phyloP scores from a whole-genome alignment of 106 monocot species.

The Dioscorea zingiberensis region DNA sequence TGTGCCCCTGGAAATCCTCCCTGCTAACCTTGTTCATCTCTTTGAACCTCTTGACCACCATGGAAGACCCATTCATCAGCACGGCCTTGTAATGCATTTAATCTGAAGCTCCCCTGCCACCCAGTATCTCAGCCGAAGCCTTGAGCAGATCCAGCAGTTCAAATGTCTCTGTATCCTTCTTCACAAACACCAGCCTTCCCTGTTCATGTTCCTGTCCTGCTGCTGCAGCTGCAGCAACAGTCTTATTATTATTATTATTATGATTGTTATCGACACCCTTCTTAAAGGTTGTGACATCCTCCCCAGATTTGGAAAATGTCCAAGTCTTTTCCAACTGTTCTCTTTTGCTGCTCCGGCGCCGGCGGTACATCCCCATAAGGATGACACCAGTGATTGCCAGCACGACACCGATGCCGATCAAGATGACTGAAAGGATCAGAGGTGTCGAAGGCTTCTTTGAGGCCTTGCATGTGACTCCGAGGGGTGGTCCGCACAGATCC shows the following conservation, averaged over 20 bases:
- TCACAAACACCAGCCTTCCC: slow-evolving; percentile 49
- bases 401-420: slow-evolving; percentile 1
- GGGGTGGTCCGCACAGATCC: slow-evolving; percentile 28
- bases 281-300: too few species aligned
- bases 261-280: background rate
- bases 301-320: too few species aligned
- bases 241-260: too few species aligned
- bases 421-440: background rate
- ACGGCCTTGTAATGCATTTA: slow-evolving; percentile 28
- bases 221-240: too few species aligned
- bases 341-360: background rate
- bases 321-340: background rate
- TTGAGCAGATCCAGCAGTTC: slow-evolving; percentile 70
- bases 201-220: slow-evolving; percentile 14
- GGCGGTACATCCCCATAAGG: slow-evolving; percentile 1
- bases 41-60: slow-evolving; percentile 80
- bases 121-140: slow-evolving; percentile 74
- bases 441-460: slow-evolving; percentile 1
- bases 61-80: slow-evolving; percentile 25
- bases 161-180: slow-evolving; percentile 34
- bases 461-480: slow-evolving; percentile 5
- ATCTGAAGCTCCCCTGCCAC: slow-evolving; percentile 17
- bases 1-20: slow-evolving; percentile 82
- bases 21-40: slow-evolving; percentile 71
- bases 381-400: slow-evolving; percentile 12